Evolutionary conservation across 2,329 filamentous ascomycete genomes (phyloP).

Genomic region (Penicillium glabrum): DNA sequence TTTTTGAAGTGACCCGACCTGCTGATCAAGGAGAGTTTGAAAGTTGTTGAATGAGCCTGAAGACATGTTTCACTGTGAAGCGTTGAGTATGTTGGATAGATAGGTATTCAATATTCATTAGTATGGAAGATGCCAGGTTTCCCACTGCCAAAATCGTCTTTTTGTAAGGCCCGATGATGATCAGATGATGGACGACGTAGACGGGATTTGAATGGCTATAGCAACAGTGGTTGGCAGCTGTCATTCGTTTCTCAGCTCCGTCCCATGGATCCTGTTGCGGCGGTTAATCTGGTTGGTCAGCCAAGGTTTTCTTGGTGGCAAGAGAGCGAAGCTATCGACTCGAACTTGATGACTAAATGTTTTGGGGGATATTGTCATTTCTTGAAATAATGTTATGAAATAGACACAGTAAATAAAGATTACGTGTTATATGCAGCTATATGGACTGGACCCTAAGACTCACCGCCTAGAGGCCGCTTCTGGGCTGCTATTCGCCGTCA

Average conservation of each 20-base stretch:
- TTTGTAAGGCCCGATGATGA: not conserved
- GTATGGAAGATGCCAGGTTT: not conserved
- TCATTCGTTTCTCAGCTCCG: not conserved
- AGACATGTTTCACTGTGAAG: slow-evolving; percentile 3
- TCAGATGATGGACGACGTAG: not conserved
- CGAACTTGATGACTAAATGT: not conserved
- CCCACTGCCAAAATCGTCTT: not conserved
- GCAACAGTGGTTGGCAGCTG: not conserved
- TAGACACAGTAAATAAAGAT: no score
- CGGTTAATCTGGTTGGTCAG: not conserved
- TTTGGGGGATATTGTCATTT: not conserved
- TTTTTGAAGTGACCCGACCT: slow-evolving; percentile 14
- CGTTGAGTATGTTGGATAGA: not conserved
- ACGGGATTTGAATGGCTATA: not conserved
- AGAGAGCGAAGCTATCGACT: not conserved
- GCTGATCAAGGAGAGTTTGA: slow-evolving; percentile 16
- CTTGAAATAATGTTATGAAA: no score
- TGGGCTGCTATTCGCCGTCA: no score
- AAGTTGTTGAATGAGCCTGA: slow-evolving; percentile 10
- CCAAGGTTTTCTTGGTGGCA: not conserved
- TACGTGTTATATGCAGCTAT: no score
- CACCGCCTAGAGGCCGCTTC: no score
- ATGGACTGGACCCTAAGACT: no score
- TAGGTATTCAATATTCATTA: not conserved
- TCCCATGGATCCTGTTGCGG: not conserved